Evolutionary conservation across 1,284 basidiomycete genomes (phyloP), one percentile per base, ranked within the genome.

Genomic region (Athelia sp.): DNA sequence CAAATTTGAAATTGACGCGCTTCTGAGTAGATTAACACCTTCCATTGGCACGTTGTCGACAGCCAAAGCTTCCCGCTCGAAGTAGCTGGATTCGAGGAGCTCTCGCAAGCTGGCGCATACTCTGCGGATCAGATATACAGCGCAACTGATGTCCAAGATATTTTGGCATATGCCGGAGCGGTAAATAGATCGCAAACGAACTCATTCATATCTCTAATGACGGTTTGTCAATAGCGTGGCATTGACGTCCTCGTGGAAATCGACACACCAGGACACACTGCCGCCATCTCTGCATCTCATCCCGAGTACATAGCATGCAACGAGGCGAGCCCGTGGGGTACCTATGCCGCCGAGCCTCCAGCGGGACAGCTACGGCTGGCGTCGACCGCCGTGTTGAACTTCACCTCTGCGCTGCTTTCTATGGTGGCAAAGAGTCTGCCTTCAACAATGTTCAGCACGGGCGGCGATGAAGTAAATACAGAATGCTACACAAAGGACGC

Each of bases 11-110:
- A 29, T 43, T 22, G n/a, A 0, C 4, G n/a, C 23, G 26, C 32
- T 32, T 22, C 15, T 36, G 4, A 48, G 13, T 49, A 84, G 78
- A 73, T 87, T 52, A 87, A 81, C 62, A 78, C 78, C 23, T 82
- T 91, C 66, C 88, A 92, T 62, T 90, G 87, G 90, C 89, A 93
- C 60, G 75, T 88, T 46, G 84, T 86, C 31, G 84, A 87, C 63
- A 79, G 78, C 56, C 82, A 87, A 63, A 84, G 82, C 51, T 94
- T 89, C 74, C 90, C 90, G 0, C 71, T 93, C 15, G 70, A 76
- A 26, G 65, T 91, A 26, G 75, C 81, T 3, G 78, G 76, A 6
- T 84, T 79, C 62, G 73, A 76, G 2, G 77, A 86, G 50, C 68
- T 94, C 2, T 70, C 87, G 0, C 57, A 65, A 18, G 74, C 77